These are phyloP conservation scores for Trypanosoma caninum DNA, from an alignment of 208 protist species.

Conservation along the genomic window DNA sequence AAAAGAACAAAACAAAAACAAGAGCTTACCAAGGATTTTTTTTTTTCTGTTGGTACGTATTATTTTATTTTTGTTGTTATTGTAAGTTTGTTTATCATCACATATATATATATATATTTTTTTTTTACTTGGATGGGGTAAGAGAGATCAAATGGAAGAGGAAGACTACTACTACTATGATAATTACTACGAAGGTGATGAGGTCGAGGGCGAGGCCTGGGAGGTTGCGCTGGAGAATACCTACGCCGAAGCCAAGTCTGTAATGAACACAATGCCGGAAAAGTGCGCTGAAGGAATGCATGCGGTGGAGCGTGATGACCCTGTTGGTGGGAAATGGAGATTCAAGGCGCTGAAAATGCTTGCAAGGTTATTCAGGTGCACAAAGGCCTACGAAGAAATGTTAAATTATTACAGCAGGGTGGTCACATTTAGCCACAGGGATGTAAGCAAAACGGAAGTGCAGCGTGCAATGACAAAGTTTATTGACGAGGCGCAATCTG, in stretches of 20 bases:
- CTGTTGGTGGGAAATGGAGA: conserved; percentile 75
- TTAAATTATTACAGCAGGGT: conserved; percentile 72
- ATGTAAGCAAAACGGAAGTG: conserved; percentile 27
- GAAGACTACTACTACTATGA: conserved; percentile 88
- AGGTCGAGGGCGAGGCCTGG: conserved; percentile 55
- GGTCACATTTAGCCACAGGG: conserved; percentile 40
- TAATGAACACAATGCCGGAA: conserved; percentile 59
- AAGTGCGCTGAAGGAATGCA: conserved; percentile 71
- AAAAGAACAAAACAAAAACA: conserved; percentile 1
- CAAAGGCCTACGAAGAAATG: conserved; percentile 81
- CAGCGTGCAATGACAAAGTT: conserved; percentile 90
- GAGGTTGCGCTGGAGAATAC: conserved; percentile 74
- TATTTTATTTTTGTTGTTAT: conserved; percentile 9
- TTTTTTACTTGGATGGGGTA: conserved; percentile 9
- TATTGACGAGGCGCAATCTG: conserved; percentile 70
- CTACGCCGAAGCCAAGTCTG: conserved; percentile 84
- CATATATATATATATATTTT: background rate
- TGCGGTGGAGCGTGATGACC: conserved; percentile 80
- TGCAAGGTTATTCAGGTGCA: conserved; percentile 67
- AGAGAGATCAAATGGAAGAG: conserved; percentile 43
- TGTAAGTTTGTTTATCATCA: background rate
- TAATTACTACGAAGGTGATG: conserved; percentile 55
- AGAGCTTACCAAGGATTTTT: background rate
- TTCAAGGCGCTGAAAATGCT: conserved; percentile 96
- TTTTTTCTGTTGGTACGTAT: background rate